Evolutionary conservation across 176 grass and related monocot species (phyloP).

Genomic region (Leersia perrieri): DNA sequence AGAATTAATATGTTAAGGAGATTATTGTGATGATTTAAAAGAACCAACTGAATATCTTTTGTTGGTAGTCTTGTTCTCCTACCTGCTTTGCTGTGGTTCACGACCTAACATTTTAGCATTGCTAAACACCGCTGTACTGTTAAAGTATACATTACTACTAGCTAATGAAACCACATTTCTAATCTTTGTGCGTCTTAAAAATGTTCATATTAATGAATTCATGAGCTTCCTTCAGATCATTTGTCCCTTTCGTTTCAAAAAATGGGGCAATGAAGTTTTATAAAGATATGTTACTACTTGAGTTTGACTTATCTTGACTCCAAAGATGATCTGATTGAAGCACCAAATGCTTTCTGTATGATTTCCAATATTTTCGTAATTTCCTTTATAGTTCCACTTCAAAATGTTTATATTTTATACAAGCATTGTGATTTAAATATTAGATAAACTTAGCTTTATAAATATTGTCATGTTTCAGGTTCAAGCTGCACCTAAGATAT

Average conservation of each 20-base stretch:
- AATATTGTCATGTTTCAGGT: conserved; percentile 38
- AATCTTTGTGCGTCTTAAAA: not conserved
- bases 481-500: conserved; percentile 82
- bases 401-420: too few relatives aligned
- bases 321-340: conserved; percentile 3
- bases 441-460: conserved; percentile 7
- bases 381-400: not conserved
- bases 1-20: not conserved
- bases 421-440: not conserved
- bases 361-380: conserved; percentile 2
- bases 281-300: conserved; percentile 15
- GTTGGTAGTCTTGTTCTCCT: not conserved
- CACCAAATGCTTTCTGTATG: not conserved
- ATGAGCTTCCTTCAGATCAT: not conserved
- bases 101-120: not conserved
- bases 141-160: not conserved
- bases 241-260: not conserved
- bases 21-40: not conserved
- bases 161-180: not conserved
- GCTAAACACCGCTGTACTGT: not conserved
- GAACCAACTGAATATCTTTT: not conserved
- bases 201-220: not conserved
- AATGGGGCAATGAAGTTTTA: not conserved
- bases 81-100: not conserved
- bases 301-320: not conserved